Evolutionary conservation across 495 filamentous ascomycete genomes (phyloP), one percentile per base, ranked within the genome.

Genomic region (Sphaerosporella brunnea): DNA sequence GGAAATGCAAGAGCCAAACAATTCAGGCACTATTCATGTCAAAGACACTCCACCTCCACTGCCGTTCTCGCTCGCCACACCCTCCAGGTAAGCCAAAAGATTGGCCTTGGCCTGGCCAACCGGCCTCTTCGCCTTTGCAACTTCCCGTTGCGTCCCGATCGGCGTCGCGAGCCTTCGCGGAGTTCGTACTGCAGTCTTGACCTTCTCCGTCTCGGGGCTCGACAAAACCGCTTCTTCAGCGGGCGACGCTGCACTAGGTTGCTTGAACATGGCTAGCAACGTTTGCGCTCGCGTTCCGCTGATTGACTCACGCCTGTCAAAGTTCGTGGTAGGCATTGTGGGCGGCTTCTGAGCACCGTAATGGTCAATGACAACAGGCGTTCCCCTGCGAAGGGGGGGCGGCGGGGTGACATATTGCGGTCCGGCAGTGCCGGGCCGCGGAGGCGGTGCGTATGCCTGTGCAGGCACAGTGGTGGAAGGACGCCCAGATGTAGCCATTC

Each of bases 41-140:
- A n/a, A n/a, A n/a, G n/a, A n/a, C n/a, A n/a, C n/a, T n/a, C 28
- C 28, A 32, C 28, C 28, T 5, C 28, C 28, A 32, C 13, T 13
- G 28, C 50, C 54, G n/a, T 32, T 30, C 21, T 54, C 49, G 26
- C 39, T 50, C 8, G 58, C 58, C 2, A 61, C 58, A 19, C 39
- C 53, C 23, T 61, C 53, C 26, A 61, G 43, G 46, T 60, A 61
- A 4, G 50, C 53, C 48, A 61, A 26, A 30, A 61, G 42, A n/a
- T 48, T 45, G 19, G 51, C 55, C 8, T 44, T 41, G 25, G 54
- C 49, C 25, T 37, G 49, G 13, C 55, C 49, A 20, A 50, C 36
- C 7, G 58, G 57, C 1, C 50, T 60, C 9, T 28, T 60, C 7
- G 43, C 39, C 4, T 34, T 34, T 34, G 48, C 52, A 2, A 32